phyloP scores from a whole-genome alignment of 768 basidiomycete species.

The Amanita pallidorosea region DNA sequence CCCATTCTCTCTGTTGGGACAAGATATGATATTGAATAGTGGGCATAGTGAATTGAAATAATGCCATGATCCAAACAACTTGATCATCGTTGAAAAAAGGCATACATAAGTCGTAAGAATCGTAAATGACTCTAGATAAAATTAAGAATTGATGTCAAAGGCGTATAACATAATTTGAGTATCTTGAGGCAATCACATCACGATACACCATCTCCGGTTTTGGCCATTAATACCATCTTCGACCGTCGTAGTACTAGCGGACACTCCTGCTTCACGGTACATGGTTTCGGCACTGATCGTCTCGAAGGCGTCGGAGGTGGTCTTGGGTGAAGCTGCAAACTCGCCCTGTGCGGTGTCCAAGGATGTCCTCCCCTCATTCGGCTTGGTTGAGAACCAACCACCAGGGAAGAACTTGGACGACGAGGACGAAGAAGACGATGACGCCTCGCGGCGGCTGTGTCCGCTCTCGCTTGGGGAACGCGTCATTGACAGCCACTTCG shows the following conservation, averaged over 20 bases:
- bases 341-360: constrained; percentile 41
- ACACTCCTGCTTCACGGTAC: constrained; percentile 5
- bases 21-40: not conserved
- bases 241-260: not conserved
- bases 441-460: constrained; percentile 30
- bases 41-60: too few relatives aligned
- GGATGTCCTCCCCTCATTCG: constrained; percentile 32
- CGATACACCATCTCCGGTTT: constrained; percentile 27
- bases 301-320: constrained; percentile 14
- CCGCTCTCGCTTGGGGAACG: constrained; percentile 23
- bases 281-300: constrained; percentile 7
- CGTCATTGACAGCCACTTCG: constrained; percentile 3
- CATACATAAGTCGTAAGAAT: constrained; percentile 1
- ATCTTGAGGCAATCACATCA: constrained; percentile 19
- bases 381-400: constrained; percentile 33
- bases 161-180: not conserved
- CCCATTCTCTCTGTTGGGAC: not conserved
- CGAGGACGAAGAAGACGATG: constrained; percentile 12
- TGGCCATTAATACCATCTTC: constrained; percentile 18
- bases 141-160: not conserved
- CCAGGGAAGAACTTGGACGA: constrained; percentile 52
- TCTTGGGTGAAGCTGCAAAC: constrained; percentile 21
- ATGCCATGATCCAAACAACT: not conserved
- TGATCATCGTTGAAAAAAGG: not conserved
- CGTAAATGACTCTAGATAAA: not conserved